A percentile compares a stretch with the other conserved stretches of the same genome.
These are phyloP conservation scores for Jackrogersella minutella DNA, from an alignment of 495 filamentous ascomycete genomes.

Conservation along the genomic window DNA sequence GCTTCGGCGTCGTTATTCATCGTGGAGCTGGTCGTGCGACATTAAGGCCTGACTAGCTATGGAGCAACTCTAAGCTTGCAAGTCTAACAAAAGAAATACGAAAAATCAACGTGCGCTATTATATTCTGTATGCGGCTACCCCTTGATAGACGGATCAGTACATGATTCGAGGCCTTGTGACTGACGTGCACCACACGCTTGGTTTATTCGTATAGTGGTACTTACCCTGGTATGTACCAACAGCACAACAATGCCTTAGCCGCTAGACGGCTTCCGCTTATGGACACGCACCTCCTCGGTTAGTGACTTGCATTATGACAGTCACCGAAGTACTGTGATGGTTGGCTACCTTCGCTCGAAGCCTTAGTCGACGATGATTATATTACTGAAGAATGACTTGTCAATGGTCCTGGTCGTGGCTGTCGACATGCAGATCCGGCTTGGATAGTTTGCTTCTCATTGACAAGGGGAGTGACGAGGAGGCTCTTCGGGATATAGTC, in stretches of 20 bases:
- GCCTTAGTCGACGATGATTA: constrained; percentile 14
- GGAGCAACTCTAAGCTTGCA: constrained; percentile 9
- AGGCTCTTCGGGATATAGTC: constrained; percentile 1
- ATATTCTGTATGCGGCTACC: constrained; percentile 18
- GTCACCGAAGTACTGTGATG: neutral
- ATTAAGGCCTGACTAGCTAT: constrained; percentile 14
- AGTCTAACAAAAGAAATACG: constrained; percentile 6
- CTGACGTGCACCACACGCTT: neutral
- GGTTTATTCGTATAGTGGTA: too few relatives aligned
- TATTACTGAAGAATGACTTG: neutral
- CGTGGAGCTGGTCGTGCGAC: constrained; percentile 4
- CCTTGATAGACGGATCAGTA: constrained; percentile 12
- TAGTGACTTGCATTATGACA: constrained; percentile 14
- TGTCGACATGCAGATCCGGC: constrained; percentile 4
- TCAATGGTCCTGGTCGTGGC: constrained; percentile 9
- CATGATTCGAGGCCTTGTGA: constrained; percentile 30
- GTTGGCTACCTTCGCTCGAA: constrained; percentile 30
- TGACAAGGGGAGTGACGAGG: constrained; percentile 12
- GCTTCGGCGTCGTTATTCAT: constrained; percentile 1
- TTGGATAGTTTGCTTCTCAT: constrained; percentile 1
- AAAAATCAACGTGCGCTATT: constrained; percentile 13
- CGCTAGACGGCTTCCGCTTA: constrained; percentile 17
- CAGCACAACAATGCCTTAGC: neutral
- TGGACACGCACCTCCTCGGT: constrained; percentile 5
- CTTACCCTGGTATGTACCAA: too few relatives aligned